phyloP scores from a whole-genome alignment of 345 rosid species.

The Murraya paniculata region DNA sequence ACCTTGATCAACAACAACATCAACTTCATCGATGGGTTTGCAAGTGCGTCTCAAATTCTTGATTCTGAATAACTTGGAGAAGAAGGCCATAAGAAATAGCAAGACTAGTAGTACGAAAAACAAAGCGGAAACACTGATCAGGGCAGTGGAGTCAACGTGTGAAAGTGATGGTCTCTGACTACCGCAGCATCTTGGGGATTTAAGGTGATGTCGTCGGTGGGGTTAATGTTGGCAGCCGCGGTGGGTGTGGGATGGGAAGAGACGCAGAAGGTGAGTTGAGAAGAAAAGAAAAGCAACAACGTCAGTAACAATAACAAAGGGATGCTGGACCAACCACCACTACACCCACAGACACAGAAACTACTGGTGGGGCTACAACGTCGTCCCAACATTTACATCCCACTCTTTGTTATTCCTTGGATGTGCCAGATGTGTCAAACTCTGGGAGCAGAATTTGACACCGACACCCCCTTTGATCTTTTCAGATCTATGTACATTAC shows the following conservation, averaged over 20 bases:
- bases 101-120: slow-evolving; percentile 4
- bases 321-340: slow-evolving; percentile 7
- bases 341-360: slow-evolving; percentile 25
- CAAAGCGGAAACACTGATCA: slow-evolving; percentile 8
- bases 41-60: slow-evolving; percentile 15
- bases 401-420: neutral
- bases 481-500: neutral
- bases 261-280: slow-evolving; percentile 25
- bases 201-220: slow-evolving; percentile 29
- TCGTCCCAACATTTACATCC: neutral
- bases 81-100: slow-evolving; percentile 40
- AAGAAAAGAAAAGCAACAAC: neutral
- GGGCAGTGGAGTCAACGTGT: neutral
- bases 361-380: neutral
- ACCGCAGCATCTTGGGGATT: neutral
- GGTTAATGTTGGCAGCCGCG: neutral
- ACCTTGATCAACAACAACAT: slow-evolving; percentile 4
- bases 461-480: neutral
- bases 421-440: neutral
- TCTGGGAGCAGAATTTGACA: slow-evolving; percentile 6
- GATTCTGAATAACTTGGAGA: slow-evolving; percentile 32
- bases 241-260: slow-evolving; percentile 21
- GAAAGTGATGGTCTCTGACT: neutral
- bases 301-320: slow-evolving; percentile 12
- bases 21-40: neutral